Percentiles rank a stretch among this genome's conserved stretches.
These are phyloP conservation scores for Hypoxylon sp. DNA, from an alignment of 2,329 filamentous ascomycete species.

Conservation along the genomic window DNA sequence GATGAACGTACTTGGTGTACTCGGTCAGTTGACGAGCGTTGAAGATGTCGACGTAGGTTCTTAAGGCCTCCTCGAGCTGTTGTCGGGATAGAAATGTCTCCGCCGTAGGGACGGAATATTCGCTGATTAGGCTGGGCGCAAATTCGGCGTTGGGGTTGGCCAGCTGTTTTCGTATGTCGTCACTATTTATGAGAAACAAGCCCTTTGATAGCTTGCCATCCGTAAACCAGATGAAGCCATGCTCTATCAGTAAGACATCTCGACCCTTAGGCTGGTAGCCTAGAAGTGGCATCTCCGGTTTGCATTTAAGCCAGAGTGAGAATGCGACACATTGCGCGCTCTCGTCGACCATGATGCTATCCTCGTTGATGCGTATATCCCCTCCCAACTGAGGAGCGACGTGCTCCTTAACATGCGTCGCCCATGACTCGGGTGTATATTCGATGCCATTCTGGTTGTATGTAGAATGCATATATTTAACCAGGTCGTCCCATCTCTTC, in stretches of 20 bases:
- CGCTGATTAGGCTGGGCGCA: conserved; percentile 34
- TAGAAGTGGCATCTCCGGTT: conserved; percentile 31
- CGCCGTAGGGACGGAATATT: conserved; percentile 22
- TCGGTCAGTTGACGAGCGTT: conserved; percentile 29
- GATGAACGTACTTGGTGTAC: conserved; percentile 33
- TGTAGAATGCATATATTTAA: conserved; percentile 35
- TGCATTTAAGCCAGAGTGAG: conserved; percentile 38
- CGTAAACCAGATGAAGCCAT: conserved; percentile 39
- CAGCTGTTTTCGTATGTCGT: conserved; percentile 43
- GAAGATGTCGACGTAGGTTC: conserved; percentile 36
- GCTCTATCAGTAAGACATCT: conserved; percentile 35
- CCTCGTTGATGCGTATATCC: conserved; percentile 33
- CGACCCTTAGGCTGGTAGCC: conserved; percentile 35
- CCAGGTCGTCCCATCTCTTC: conserved; percentile 41
- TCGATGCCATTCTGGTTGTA: conserved; percentile 40
- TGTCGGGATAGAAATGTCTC: conserved; percentile 22
- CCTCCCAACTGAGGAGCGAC: conserved; percentile 32
- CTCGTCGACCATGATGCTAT: conserved; percentile 39
- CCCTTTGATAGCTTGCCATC: conserved; percentile 39
- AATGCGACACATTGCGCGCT: conserved; percentile 31
- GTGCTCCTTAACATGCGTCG: conserved; percentile 27
- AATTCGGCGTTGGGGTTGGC: conserved; percentile 25
- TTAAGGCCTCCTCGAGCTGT: conserved; percentile 30
- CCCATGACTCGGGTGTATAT: conserved; percentile 38
- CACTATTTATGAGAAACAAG: conserved; percentile 36